Base-by-base conservation (phyloP, 495 filamentous ascomycete genomes). In the Pyronema omphalodes region DNA sequence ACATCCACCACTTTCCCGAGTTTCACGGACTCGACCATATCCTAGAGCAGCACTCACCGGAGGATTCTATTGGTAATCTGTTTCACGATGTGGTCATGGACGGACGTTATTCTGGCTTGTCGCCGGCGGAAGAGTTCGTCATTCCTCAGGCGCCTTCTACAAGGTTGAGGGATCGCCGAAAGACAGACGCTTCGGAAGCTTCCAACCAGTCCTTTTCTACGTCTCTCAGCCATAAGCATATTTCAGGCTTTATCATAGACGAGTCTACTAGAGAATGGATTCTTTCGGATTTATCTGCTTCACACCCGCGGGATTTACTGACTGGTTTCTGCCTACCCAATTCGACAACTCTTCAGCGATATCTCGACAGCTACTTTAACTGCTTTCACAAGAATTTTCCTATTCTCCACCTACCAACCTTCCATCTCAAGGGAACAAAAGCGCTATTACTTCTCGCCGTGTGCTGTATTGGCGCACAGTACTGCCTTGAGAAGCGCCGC, bases 121-220 rank as follows among this genome's bases (percentile, higher is more conserved):
- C n/a, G 76, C 76, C 56, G 43, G 39, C 12, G 35, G 55, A 52
- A 76, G 78, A 0, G 81, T 82, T 67, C 74, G 74, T 58, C 76
- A 78, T 47, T 76, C 74, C 7, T 76, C 78, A 36, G 78, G 76
- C n/a, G 74, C 71, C 57, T 56, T 81, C 61, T 76, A 80, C 57
- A 82, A 80, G 57, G 71, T 79, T 7, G 80, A 80, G 78, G 72
- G 72, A 59, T 76, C 76, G 2, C 77, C 51, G 37, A 15, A 8
- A 35, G 14, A 29, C 51, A 8, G 12, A 9, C 34, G 37, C 39
- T 46, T 36, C 52, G 14, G 40, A 54, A 6, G 37, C 19, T n/a
- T 52, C 50, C 7, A 50, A 50, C 15, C 37, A 52, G 14, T 18
- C 50, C n/a, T 43, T 50, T 5, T 9, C 19, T 11, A 34, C 12